Conservation (phyloP, 2,329 filamentous ascomycete genomes). For the Ceratocystis variospora region DNA sequence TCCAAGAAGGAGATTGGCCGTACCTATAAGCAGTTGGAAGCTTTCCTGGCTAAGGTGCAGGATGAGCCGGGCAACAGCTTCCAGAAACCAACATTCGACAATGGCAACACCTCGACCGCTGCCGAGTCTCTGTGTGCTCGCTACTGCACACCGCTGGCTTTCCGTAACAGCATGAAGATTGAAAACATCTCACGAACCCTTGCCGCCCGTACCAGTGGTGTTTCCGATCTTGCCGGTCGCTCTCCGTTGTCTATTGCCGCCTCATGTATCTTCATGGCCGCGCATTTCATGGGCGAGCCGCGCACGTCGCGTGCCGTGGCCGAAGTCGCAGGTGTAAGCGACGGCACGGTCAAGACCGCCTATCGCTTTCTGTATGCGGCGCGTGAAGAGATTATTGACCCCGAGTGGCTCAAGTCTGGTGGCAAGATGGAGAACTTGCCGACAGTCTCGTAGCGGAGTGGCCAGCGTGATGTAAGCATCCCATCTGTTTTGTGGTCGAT, state of each 20-base stretch:
- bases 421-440: conserved; percentile 62
- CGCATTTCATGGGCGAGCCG: conserved; percentile 66
- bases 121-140: conserved; percentile 76
- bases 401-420: conserved; percentile 60
- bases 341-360: conserved; percentile 90
- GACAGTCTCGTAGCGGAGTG: conserved; percentile 19
- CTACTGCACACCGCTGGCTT: conserved; percentile 72
- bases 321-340: conserved; percentile 72
- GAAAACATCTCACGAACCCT: conserved; percentile 69
- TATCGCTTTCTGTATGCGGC: conserved; percentile 78
- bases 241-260: conserved; percentile 89
- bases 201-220: conserved; percentile 60
- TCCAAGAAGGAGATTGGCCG: conserved; percentile 95
- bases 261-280: conserved; percentile 93
- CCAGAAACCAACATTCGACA: conserved; percentile 47
- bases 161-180: conserved; percentile 56
- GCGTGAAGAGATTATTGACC: conserved; percentile 58
- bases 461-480: neutral
- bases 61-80: conserved; percentile 39
- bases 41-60: conserved; percentile 66
- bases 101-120: conserved; percentile 61
- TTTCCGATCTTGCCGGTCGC: conserved; percentile 74
- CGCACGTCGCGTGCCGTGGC: conserved; percentile 81
- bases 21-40: conserved; percentile 86
- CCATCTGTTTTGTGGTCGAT: neutral